Evolutionary conservation across 2,329 filamentous ascomycete genomes (phyloP).

Genomic region (Polychaeton citri): DNA sequence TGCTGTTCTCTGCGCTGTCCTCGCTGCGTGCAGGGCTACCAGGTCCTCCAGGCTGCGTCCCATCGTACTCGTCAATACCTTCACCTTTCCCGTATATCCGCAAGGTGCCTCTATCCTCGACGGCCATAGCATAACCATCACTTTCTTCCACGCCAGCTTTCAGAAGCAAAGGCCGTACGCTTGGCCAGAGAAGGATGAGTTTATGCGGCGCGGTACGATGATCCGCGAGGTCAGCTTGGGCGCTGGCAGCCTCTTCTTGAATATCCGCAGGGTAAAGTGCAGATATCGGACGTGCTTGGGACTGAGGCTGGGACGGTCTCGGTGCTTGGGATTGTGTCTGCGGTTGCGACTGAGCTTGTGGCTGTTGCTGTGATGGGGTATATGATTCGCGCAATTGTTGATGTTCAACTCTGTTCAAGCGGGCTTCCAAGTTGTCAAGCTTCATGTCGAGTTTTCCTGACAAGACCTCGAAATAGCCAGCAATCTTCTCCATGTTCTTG

Average conservation of each 20-base stretch:
- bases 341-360: neutral
- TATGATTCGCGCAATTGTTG: neutral
- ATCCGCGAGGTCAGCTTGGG: constrained; percentile 61
- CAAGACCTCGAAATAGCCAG: constrained; percentile 28
- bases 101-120: constrained; percentile 23
- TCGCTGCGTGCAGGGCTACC: constrained; percentile 28
- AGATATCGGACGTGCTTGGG: constrained; percentile 15
- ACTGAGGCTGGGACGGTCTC: too few species aligned
- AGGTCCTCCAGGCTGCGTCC: constrained; percentile 19
- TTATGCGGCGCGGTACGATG: constrained; percentile 85
- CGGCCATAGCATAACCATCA: constrained; percentile 23
- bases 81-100: constrained; percentile 24
- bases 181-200: constrained; percentile 53
- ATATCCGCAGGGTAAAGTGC: constrained; percentile 2
- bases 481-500: constrained; percentile 36
- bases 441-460: constrained; percentile 7
- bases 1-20: constrained; percentile 19
- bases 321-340: too few species aligned
- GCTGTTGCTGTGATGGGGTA: neutral
- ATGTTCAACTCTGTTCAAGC: constrained; percentile 14
- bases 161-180: constrained; percentile 22
- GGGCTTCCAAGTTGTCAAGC: constrained; percentile 9
- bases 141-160: constrained; percentile 13
- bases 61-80: constrained; percentile 25
- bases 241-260: neutral